These are phyloP conservation scores for barley (Hordeum vulgare) DNA, from an alignment of 176 grass and related monocot genomes.

Conservation along the genomic window DNA sequence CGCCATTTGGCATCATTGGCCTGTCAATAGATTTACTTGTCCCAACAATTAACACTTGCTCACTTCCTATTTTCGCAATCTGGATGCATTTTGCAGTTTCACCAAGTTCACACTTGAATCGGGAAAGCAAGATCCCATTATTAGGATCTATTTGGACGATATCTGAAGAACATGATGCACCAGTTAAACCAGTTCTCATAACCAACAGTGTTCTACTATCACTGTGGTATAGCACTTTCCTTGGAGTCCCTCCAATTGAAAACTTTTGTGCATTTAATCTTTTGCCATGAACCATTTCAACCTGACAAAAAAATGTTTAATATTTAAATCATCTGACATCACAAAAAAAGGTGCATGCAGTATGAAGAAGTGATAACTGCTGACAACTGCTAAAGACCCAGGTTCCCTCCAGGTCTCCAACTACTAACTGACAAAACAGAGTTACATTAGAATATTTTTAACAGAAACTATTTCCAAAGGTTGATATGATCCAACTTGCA, in stretches of 20 bases:
- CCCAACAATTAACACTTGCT: constrained; percentile 84
- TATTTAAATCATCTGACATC: neutral
- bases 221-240: constrained; percentile 83
- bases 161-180: constrained; percentile 73
- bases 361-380: neutral
- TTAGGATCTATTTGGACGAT: constrained; percentile 82
- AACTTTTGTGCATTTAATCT: constrained; percentile 91
- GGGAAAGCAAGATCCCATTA: constrained; percentile 73
- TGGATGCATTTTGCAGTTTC: constrained; percentile 98
- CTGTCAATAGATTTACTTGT: constrained; percentile 69
- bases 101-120: constrained; percentile 81
- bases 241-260: constrained; percentile 76
- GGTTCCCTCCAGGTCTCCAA: neutral
- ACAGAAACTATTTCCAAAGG: neutral
- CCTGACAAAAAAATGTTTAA: constrained; percentile 40
- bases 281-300: constrained; percentile 96
- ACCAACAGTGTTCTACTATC: constrained; percentile 88
- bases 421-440: neutral
- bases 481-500: neutral
- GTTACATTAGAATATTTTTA: neutral
- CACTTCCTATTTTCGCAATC: constrained; percentile 78
- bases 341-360: neutral
- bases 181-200: constrained; percentile 69
- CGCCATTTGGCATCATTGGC: constrained; percentile 88
- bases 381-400: neutral